Evolutionary conservation across 176 grass and related monocot species (phyloP), one percentile per base, ranked within the genome.

Genomic region (Pontederia crassipes): DNA sequence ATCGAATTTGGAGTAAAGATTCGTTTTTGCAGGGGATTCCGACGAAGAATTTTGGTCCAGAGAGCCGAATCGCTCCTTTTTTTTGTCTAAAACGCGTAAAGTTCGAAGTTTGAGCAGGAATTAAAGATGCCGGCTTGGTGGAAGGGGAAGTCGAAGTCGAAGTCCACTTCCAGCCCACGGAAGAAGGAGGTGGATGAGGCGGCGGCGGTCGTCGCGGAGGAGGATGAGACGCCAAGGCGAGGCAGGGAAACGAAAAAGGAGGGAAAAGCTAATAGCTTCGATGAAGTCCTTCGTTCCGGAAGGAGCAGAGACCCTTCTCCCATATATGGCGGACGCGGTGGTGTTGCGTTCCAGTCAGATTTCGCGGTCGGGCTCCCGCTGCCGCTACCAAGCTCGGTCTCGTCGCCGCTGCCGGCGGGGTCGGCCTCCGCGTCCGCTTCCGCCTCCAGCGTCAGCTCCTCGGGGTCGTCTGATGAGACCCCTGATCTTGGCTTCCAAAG

Each of bases 91-190:
- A 40, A 40, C 32, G 4, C 32, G 6, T 40, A 40, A 40, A 40
- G 32, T 40, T 40, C 32, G 32, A 40, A 40, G 32, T 46, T 48
- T 65, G 54, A 52, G 18, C 8, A 15, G 40, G 17, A 4, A 57
- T 2, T 40, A 57, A 67, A 51, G 85, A 88, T 88, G 80, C 85
- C 61, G 60, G 16, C 73, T 73, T 88, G 85, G 85, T 88, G 85
- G 85, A 87, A 73, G 64, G n/a, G 84, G 26, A 83, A 54, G 55
- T 57, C 15, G 15, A 55, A 54, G 26, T 69, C 66, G 15, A 68
- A 68, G 71, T 72, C 6, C 51, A 71, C 58, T 17, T 49, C 64
- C 53, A 67, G 53, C 18, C 47, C 68, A 72, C 62, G 68, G 56
- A 72, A 1, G 0, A 29, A 9, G 57, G 59, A 10, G 29, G 52